These are phyloP conservation scores for Fusarium sp. DNA, from an alignment of 2,329 filamentous ascomycete genomes.

Conservation along the genomic window DNA sequence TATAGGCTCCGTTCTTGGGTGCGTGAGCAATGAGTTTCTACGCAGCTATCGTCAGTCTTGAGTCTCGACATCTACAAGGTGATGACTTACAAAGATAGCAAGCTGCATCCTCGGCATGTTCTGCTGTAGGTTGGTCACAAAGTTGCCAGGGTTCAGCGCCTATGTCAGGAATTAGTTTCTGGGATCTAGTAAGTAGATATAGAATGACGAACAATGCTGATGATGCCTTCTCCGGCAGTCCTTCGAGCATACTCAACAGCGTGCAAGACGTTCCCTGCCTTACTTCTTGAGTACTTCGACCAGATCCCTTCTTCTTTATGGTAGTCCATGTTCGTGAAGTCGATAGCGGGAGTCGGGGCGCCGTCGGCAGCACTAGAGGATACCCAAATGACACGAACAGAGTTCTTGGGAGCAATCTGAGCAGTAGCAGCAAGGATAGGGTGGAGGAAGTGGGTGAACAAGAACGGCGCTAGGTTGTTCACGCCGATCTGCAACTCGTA, in stretches of 20 bases:
- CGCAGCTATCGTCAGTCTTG: fast-evolving
- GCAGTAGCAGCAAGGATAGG: slow-evolving; percentile 42
- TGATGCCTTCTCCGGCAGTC: background rate
- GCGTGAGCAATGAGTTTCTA: background rate
- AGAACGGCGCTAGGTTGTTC: slow-evolving; percentile 50
- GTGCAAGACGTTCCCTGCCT: background rate
- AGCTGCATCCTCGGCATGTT: background rate
- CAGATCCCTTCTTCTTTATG: background rate
- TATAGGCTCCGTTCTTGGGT: background rate
- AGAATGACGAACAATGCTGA: background rate
- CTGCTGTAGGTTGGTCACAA: background rate
- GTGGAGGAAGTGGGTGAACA: slow-evolving; percentile 46
- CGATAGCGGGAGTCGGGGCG: background rate
- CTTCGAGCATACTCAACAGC: background rate
- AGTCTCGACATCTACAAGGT: fast-evolving
- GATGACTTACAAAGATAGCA: background rate
- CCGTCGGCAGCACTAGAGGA: background rate
- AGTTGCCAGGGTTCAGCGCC: background rate
- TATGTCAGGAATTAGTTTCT: fast-evolving
- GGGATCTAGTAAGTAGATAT: background rate
- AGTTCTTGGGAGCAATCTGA: slow-evolving; percentile 37
- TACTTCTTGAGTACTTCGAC: background rate
- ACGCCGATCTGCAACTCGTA: slow-evolving; percentile 53
- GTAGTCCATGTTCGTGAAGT: background rate
- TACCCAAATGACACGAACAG: slow-evolving; percentile 42